Percentiles rank a stretch among this genome's conserved stretches.
Evolutionary conservation across 1,284 basidiomycete genomes (phyloP).

Genomic region (Melampsora occidentalis): DNA sequence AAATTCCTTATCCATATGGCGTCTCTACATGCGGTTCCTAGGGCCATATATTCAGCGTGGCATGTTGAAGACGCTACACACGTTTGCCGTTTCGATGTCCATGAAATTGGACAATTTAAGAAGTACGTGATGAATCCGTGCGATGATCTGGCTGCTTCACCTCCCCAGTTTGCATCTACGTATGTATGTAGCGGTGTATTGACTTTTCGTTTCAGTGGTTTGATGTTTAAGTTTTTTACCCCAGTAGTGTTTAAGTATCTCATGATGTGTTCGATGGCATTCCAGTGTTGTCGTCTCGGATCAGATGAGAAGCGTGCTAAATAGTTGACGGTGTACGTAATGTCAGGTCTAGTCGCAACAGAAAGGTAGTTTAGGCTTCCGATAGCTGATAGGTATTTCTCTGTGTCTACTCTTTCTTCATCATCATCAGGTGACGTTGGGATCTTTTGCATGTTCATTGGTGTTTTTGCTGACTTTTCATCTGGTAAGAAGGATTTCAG

Average conservation of each 20-base stretch:
- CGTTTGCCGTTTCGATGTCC: neutral
- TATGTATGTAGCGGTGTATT: neutral
- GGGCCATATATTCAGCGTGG: slow-evolving; percentile 15
- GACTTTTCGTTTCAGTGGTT: neutral
- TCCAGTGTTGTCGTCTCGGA: too few relatives aligned
- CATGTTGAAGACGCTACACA: neutral
- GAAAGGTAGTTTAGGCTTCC: too few relatives aligned
- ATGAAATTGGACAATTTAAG: neutral
- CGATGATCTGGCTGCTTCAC: neutral
- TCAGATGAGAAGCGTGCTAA: too few relatives aligned
- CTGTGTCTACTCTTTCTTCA: too few relatives aligned
- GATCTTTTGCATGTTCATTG: too few relatives aligned
- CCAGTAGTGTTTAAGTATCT: neutral
- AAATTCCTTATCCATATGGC: slow-evolving; percentile 4
- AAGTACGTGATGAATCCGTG: neutral
- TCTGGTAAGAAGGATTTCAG: too few relatives aligned
- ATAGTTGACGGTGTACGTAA: too few relatives aligned
- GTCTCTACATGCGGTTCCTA: neutral
- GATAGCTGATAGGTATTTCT: too few relatives aligned
- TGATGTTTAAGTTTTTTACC: neutral
- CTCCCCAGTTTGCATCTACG: slow-evolving; percentile 13
- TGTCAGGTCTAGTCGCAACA: too few relatives aligned
- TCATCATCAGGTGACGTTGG: too few relatives aligned
- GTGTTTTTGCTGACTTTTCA: too few relatives aligned
- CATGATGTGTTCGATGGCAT: too few relatives aligned